Percentiles rank a stretch among this genome's conserved stretches.
Conservation (phyloP, 495 filamentous ascomycete genomes). For the Lepidopterella palustris region DNA sequence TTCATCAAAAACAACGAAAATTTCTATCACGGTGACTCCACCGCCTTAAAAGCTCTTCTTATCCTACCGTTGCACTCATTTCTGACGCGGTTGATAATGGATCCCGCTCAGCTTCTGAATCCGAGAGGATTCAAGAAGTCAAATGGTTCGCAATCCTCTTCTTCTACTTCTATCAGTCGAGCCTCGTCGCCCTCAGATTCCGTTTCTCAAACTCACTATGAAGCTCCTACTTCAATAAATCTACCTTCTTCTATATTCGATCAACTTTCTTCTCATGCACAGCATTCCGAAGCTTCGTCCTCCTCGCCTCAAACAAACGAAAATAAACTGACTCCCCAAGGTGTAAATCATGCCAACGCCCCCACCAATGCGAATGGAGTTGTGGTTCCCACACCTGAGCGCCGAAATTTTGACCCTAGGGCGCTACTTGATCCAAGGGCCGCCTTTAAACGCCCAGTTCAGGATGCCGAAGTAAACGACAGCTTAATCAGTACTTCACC, state of each 20-base stretch:
- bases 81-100: background rate
- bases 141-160: background rate
- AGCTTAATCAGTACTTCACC: background rate
- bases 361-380: background rate
- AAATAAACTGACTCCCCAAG: background rate
- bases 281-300: background rate
- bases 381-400: background rate
- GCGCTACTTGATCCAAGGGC: conserved; percentile 33
- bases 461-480: background rate
- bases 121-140: conserved; percentile 8
- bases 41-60: background rate
- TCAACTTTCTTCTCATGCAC: background rate
- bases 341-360: background rate
- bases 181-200: background rate
- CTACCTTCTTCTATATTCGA: background rate
- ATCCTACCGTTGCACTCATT: background rate
- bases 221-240: background rate
- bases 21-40: background rate
- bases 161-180: background rate
- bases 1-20: background rate
- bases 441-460: conserved; percentile 8
- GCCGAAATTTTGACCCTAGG: conserved; percentile 22
- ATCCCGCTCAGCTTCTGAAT: conserved; percentile 11
- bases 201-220: background rate
- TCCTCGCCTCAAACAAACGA: background rate